Evolutionary conservation across 352 stramenopile species (phyloP), one percentile per base, ranked within the genome.

Genomic region (Globisporangium rhizosaccharum): DNA sequence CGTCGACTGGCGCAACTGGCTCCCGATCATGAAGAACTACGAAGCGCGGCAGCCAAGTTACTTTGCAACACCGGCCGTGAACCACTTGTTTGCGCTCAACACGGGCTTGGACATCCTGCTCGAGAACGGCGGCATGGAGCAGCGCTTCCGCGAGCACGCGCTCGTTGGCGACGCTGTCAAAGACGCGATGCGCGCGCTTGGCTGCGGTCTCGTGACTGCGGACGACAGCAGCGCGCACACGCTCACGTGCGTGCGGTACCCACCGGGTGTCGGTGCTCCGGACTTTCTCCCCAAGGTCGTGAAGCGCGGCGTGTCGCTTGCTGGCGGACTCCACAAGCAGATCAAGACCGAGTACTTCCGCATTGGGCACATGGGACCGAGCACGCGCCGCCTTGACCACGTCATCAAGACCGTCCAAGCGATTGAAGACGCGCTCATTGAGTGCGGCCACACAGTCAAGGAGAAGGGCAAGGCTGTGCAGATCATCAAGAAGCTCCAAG

Each of bases 301-400:
- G 11, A 75, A 83, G 57, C 78, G 76, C 44, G 82, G 82, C 8
- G 80, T 92, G 30, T 92, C 82, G 55, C 71, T 92, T 15, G 79
- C 82, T 11, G 82, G 82, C 8, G 82, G 79, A 1, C 66, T 92
- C 30, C 82, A 89, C 71, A 88, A 88, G 61, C 62, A 84, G 51
- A 92, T 92, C 66, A 92, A 92, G 76, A 89, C 72, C 23, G 74
- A 92, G 54, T 92, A 92, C 73, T 92, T 92, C 62, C 82, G 82
- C 39, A 92, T 92, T 57, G 82, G 82, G 42, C 82, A 92, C 75
- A 92, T 92, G 82, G 82, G 82, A 10, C 82, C 80, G 45, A 89
- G 78, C 67, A 86, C 82, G 46, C 79, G 82, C 33, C 76, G 80
- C 47, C 62, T 90, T 51, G 82, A 92, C 54, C 82, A 92, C 63